phyloP scores from a whole-genome alignment of 768 basidiomycete genomes.

The Rhodotorula graminis region DNA sequence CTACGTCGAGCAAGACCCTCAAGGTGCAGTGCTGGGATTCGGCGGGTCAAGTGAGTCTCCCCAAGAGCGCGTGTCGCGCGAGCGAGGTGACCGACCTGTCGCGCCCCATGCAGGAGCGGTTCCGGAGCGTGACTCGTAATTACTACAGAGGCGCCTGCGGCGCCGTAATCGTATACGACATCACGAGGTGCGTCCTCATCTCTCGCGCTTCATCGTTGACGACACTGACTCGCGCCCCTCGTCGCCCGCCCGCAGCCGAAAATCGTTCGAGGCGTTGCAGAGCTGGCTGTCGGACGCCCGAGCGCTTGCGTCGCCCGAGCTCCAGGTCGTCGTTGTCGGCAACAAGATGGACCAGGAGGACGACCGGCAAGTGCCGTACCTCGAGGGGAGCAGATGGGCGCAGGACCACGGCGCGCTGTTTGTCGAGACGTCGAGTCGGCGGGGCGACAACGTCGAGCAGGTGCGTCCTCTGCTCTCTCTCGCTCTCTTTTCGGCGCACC shows the following conservation, averaged over 20 bases:
- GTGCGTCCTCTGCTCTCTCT: background rate
- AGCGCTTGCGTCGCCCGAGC: slow-evolving; percentile 83
- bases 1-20: slow-evolving; percentile 38
- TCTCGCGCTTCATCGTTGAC: background rate
- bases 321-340: slow-evolving; percentile 55
- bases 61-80: too few species aligned
- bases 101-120: slow-evolving; percentile 13
- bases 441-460: slow-evolving; percentile 80
- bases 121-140: slow-evolving; percentile 38
- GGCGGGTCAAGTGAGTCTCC: slow-evolving; percentile 55
- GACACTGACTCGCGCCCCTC: too few species aligned
- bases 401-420: slow-evolving; percentile 92
- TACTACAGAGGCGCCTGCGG: slow-evolving; percentile 82
- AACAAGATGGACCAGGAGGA: slow-evolving; percentile 95
- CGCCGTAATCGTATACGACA: slow-evolving; percentile 49
- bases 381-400: slow-evolving; percentile 92
- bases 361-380: slow-evolving; percentile 86
- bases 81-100: too few species aligned
- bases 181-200: slow-evolving; percentile 47
- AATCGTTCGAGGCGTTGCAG: slow-evolving; percentile 74
- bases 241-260: slow-evolving; percentile 51
- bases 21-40: slow-evolving; percentile 99
- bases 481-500: background rate
- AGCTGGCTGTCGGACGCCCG: slow-evolving; percentile 91
- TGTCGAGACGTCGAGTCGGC: slow-evolving; percentile 84